Conservation (phyloP, 345 rosid genomes). For the Arabidopsis suecica region DNA sequence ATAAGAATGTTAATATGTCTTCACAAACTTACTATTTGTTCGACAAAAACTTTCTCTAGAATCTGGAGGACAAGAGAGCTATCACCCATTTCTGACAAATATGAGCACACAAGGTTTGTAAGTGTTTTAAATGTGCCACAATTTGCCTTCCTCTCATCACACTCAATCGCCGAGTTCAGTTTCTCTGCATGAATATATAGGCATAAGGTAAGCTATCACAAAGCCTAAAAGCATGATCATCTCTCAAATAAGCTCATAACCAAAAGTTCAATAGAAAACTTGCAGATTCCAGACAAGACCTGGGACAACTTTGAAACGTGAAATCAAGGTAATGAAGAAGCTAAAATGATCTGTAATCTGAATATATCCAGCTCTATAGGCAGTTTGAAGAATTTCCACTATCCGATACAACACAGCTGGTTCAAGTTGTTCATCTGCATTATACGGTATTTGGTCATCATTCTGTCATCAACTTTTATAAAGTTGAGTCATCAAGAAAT, state of each 20-base stretch:
- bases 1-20: slow-evolving; percentile 4
- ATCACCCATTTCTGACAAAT: slow-evolving; percentile 74
- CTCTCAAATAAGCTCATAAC: slow-evolving; percentile 9
- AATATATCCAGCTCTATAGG: slow-evolving; percentile 69
- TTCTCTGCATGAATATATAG: slow-evolving; percentile 52
- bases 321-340: slow-evolving; percentile 65
- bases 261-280: background rate
- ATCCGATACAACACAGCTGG: slow-evolving; percentile 56
- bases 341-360: slow-evolving; percentile 67
- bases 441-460: slow-evolving; percentile 9
- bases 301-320: slow-evolving; percentile 63
- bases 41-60: slow-evolving; percentile 57
- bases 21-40: slow-evolving; percentile 62
- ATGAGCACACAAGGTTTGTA: slow-evolving; percentile 54
- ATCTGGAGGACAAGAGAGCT: slow-evolving; percentile 60
- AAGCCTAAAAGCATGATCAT: background rate
- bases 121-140: slow-evolving; percentile 55
- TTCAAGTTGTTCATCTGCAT: slow-evolving; percentile 72
- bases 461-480: background rate
- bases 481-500: slow-evolving; percentile 17
- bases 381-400: slow-evolving; percentile 66
- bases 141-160: slow-evolving; percentile 43
- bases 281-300: slow-evolving; percentile 47
- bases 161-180: slow-evolving; percentile 36
- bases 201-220: slow-evolving; percentile 10